These are phyloP conservation scores for Digitaria exilis DNA, from an alignment of 202 grass and related monocot species.

Conservation along the genomic window DNA sequence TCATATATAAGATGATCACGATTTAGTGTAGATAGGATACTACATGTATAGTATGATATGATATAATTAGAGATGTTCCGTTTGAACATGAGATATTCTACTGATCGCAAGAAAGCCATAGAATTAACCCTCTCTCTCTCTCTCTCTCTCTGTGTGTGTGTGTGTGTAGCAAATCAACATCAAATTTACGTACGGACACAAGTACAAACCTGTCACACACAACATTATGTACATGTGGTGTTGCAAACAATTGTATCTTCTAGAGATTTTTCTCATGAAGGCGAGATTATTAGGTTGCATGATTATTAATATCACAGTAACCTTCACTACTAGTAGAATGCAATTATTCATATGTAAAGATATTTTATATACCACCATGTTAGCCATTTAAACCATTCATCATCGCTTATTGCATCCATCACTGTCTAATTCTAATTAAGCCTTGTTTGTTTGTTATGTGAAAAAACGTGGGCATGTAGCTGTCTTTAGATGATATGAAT, in stretches of 20 bases:
- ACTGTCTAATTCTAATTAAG: neutral
- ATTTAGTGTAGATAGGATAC: neutral
- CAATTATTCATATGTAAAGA: neutral
- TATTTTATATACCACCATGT: neutral
- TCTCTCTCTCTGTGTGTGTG: neutral
- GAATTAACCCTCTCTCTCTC: neutral
- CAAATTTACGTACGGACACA: neutral
- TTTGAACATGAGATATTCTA: constrained; percentile 12
- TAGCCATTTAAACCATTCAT: neutral
- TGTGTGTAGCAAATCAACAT: neutral
- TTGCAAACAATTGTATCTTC: neutral
- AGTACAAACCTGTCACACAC: neutral
- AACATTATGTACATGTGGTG: neutral
- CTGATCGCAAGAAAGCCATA: neutral
- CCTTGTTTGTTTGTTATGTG: neutral
- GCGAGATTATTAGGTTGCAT: neutral
- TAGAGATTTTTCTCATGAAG: neutral
- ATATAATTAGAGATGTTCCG: neutral
- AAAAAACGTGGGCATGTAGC: neutral
- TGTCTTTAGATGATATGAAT: neutral
- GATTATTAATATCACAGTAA: neutral
- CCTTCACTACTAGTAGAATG: neutral
- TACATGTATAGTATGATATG: too few relatives aligned
- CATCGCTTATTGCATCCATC: neutral
- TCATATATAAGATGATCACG: neutral